phyloP scores from a whole-genome alignment of 495 filamentous ascomycete genomes.

The Talaromyces borbonicus region DNA sequence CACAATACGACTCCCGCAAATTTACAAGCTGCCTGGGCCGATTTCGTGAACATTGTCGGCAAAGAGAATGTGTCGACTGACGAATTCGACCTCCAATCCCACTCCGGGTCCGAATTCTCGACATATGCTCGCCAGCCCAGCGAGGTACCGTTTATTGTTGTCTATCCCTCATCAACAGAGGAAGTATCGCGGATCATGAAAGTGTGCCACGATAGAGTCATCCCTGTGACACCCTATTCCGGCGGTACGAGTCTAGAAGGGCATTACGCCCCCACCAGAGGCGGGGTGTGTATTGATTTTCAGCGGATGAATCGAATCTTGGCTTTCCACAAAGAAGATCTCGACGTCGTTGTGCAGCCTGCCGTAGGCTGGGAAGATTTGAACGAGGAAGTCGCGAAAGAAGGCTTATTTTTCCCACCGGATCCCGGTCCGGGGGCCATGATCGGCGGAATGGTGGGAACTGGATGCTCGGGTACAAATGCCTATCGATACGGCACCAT shows the following conservation, averaged over 20 bases:
- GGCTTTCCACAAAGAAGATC: constrained; percentile 43
- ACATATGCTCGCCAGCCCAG: constrained; percentile 51
- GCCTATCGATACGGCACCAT: constrained; percentile 61
- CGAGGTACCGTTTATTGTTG: constrained; percentile 37
- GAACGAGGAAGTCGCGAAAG: constrained; percentile 45
- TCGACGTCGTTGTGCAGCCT: constrained; percentile 59
- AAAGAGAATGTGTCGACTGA: constrained; percentile 74
- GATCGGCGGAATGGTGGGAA: constrained; percentile 62
- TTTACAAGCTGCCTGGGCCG: constrained; percentile 87
- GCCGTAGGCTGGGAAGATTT: constrained; percentile 55
- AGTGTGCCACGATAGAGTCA: constrained; percentile 47
- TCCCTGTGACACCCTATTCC: constrained; percentile 55
- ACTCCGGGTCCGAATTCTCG: constrained; percentile 84
- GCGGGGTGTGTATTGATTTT: constrained; percentile 57
- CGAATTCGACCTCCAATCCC: constrained; percentile 52
- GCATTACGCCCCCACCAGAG: constrained; percentile 50
- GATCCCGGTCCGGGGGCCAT: constrained; percentile 58
- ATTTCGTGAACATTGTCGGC: constrained; percentile 79
- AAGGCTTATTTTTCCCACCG: constrained; percentile 56
- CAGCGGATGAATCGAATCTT: constrained; percentile 53
- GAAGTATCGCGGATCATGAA: constrained; percentile 54
- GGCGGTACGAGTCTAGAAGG: constrained; percentile 57
- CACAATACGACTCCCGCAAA: constrained; percentile 66
- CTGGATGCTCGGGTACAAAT: constrained; percentile 57
- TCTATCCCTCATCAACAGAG: constrained; percentile 42